phyloP scores from a whole-genome alignment of 2,329 filamentous ascomycete species.

The Pseudogymnoascus sp. region DNA sequence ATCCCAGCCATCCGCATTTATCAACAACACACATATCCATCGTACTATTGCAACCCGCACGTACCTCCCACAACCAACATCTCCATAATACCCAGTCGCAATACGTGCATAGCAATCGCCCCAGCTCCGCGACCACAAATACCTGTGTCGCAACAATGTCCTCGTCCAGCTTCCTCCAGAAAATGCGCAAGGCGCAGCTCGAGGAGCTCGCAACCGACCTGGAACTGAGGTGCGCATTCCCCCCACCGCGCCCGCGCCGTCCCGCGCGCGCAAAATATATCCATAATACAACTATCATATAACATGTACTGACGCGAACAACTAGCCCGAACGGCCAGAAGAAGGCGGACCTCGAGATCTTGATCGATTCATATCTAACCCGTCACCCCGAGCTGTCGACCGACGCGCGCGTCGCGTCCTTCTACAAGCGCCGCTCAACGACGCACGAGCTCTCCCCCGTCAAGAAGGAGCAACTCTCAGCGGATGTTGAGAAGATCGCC shows the following conservation, averaged over 20 bases:
- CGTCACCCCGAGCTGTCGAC: conserved; percentile 59
- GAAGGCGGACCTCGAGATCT: conserved; percentile 72
- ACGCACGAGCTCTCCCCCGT: conserved; percentile 53
- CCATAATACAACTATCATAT: neutral
- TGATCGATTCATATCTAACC: conserved; percentile 66
- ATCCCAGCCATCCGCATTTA: conserved; percentile 8
- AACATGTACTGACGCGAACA: conserved; percentile 19
- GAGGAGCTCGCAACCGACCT: conserved; percentile 64
- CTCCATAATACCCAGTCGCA: conserved; percentile 15
- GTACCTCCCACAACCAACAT: conserved; percentile 25
- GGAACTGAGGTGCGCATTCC: conserved; percentile 44
- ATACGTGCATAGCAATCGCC: conserved; percentile 33
- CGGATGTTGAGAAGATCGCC: conserved; percentile 32
- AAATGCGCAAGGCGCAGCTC: conserved; percentile 77
- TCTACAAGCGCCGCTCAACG: conserved; percentile 62
- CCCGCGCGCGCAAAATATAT: conserved; percentile 6
- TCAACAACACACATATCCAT: conserved; percentile 10
- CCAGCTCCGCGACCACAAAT: conserved; percentile 37
- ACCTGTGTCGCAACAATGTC: conserved; percentile 48
- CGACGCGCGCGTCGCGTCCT: conserved; percentile 62
- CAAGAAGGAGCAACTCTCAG: conserved; percentile 42
- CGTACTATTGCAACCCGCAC: conserved; percentile 8
- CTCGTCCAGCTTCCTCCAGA: conserved; percentile 65
- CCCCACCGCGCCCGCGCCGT: neutral
- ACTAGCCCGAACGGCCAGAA: conserved; percentile 61